These are phyloP conservation scores for Paraphoma sp. DNA, from an alignment of 2,329 filamentous ascomycete genomes.

Conservation along the genomic window DNA sequence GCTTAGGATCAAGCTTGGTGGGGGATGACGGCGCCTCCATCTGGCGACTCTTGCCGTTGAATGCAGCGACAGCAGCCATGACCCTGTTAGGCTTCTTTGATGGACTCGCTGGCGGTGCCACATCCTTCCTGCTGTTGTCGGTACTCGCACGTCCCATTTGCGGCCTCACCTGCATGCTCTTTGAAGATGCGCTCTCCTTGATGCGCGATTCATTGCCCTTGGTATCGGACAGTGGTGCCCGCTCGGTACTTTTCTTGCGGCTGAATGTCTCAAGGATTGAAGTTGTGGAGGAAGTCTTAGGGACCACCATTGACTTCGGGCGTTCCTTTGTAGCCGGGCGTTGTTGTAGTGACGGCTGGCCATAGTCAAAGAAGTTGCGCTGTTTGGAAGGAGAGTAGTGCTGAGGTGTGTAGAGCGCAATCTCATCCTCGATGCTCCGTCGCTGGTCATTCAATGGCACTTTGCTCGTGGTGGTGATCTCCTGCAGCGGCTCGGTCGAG, in stretches of 20 bases:
- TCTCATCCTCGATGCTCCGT: conserved; percentile 60
- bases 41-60: conserved; percentile 61
- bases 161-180: conserved; percentile 23
- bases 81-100: conserved; percentile 59
- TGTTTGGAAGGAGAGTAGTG: conserved; percentile 68
- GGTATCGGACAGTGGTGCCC: conserved; percentile 40
- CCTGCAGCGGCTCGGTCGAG: conserved; percentile 40
- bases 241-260: conserved; percentile 45
- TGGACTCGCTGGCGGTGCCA: conserved; percentile 19
- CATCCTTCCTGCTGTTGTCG: conserved; percentile 30
- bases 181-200: conserved; percentile 32
- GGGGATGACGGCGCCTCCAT: conserved; percentile 37
- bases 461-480: conserved; percentile 47
- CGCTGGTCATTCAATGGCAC: conserved; percentile 54
- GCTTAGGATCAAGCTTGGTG: conserved; percentile 57
- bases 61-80: conserved; percentile 68
- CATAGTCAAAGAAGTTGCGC: conserved; percentile 64
- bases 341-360: conserved; percentile 52
- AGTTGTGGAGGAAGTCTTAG: conserved; percentile 50
- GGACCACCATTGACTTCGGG: conserved; percentile 60
- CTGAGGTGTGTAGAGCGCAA: conserved; percentile 64
- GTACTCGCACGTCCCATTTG: conserved; percentile 36
- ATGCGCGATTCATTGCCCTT: conserved; percentile 39
- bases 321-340: conserved; percentile 47
- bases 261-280: conserved; percentile 49